Conservation (phyloP, 2,329 filamentous ascomycete species). For the Trichoderma citrinoviride region DNA sequence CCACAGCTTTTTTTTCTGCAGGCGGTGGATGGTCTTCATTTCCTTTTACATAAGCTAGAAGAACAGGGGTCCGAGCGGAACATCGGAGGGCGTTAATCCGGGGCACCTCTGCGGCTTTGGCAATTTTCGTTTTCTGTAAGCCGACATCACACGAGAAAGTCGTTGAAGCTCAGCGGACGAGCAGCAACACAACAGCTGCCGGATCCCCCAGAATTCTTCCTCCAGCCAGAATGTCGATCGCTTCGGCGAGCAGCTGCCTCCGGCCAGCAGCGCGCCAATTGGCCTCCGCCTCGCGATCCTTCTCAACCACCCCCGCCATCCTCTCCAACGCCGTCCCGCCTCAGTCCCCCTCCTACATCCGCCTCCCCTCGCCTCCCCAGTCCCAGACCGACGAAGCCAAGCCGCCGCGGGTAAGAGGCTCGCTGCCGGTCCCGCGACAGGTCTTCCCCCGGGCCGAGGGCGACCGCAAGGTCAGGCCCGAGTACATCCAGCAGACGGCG, state of each 20-base stretch:
- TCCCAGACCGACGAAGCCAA: constrained; percentile 62
- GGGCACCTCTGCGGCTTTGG: not conserved
- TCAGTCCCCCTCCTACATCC: constrained; percentile 84
- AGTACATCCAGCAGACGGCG: constrained; percentile 61
- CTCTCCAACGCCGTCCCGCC: constrained; percentile 64
- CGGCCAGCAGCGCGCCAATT: constrained; percentile 31
- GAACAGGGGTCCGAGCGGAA: not conserved
- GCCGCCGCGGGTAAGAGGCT: constrained; percentile 62
- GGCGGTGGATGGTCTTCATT: constrained; percentile 15
- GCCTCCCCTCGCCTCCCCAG: constrained; percentile 75
- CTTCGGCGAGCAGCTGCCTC: constrained; percentile 28
- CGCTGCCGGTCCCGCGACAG: constrained; percentile 77
- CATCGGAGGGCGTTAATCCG: constrained; percentile 18
- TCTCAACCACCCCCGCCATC: constrained; percentile 38
- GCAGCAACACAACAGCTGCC: not conserved
- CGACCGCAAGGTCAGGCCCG: constrained; percentile 57
- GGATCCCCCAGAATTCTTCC: not conserved
- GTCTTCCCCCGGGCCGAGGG: constrained; percentile 64
- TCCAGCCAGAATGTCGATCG: constrained; percentile 32
- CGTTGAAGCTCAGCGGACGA: not conserved
- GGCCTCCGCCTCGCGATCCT: constrained; percentile 30
- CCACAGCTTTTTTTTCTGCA: constrained; percentile 21
- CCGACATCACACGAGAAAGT: constrained; percentile 9
- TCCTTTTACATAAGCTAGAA: not conserved
- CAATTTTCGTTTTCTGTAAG: constrained; percentile 24